phyloP scores from a whole-genome alignment of 78 protist species.

The Dictyostelium citrinum region DNA sequence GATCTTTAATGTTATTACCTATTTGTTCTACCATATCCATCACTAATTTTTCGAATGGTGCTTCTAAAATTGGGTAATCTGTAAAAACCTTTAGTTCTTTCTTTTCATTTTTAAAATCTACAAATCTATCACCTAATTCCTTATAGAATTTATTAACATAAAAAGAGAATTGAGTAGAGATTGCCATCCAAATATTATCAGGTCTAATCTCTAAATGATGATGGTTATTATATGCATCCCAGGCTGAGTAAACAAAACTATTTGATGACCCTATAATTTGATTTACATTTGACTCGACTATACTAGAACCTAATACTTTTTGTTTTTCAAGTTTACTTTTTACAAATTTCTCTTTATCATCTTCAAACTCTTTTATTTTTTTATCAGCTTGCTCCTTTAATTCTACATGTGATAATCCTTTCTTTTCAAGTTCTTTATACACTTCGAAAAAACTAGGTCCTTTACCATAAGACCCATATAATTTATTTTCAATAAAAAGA shows the following conservation, averaged over 20 bases:
- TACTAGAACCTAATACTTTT: neutral
- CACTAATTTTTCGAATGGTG: neutral
- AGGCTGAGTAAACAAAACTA: neutral
- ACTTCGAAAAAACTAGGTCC: neutral
- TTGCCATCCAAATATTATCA: slow-evolving; percentile 45
- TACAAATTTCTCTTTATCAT: neutral
- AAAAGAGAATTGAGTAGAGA: neutral
- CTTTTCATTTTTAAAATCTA: neutral
- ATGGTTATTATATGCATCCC: slow-evolving; percentile 26
- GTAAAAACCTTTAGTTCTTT: neutral
- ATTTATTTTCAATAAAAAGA: no score
- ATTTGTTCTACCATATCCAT: slow-evolving; percentile 2
- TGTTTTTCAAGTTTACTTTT: no score
- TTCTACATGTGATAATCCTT: neutral
- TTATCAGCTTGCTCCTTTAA: neutral
- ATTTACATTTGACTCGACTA: no score
- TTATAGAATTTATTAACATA: neutral
- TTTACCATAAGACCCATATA: neutral
- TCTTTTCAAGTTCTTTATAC: no score
- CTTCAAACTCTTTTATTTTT: no score
- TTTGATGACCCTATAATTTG: neutral
- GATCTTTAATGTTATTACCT: slow-evolving; percentile 23
- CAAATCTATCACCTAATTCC: neutral
- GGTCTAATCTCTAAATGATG: slow-evolving; percentile 28
- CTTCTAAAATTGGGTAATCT: neutral